Base-by-base conservation (phyloP, 192 early-diverging fungal species). In the Phlyctochytrium planicorne region DNA sequence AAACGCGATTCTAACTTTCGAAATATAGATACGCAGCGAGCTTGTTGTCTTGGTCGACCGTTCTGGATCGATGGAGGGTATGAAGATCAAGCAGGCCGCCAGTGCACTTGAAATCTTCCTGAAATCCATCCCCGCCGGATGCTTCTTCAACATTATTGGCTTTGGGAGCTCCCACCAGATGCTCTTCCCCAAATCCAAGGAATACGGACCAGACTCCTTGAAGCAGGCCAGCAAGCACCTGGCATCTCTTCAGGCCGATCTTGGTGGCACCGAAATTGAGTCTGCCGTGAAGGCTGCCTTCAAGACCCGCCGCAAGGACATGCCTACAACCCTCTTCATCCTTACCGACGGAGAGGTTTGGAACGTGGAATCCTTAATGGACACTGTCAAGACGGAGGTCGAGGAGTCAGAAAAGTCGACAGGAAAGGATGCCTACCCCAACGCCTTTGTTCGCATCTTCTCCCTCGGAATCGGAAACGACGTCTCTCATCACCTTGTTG, bases 21-120 rank as follows among this genome's bases (percentile, higher is more conserved):
- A 47, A 47, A 47, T 20, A 20, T 20, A 47, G 27, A 56, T 37
- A 20, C 70, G 29, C n/a, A 55, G 69, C 4, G 79, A 81, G 53
- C 20, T 81, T 27, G 60, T 81, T 23, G 84, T 81, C 31, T 40
- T 81, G 14, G 52, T 81, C 30, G 79, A 81, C 27, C 61, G 82
- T 34, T 85, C 84, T 3, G 83, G 84, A 6, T 87, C 84, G 12
- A 84, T 84, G 83, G 1, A 25, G 2, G 81, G 82, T 6, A 55
- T 34, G 24, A 67, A 59, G 32, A 84, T 84, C 16, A 30, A 36
- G 1, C 72, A 81, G 35, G 75, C 68, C 16, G 47, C 34, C 17
- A 60, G 67, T 33, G 81, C 83, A 1, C 70, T 84, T 20, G 62
- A 78, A 34, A 53, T 84, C 23, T 65, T 84, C 27, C 66, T 84